Percentiles rank a stretch among this genome's conserved stretches.
phyloP scores from a whole-genome alignment of 495 filamentous ascomycete species.

The Penicillium soppii region DNA sequence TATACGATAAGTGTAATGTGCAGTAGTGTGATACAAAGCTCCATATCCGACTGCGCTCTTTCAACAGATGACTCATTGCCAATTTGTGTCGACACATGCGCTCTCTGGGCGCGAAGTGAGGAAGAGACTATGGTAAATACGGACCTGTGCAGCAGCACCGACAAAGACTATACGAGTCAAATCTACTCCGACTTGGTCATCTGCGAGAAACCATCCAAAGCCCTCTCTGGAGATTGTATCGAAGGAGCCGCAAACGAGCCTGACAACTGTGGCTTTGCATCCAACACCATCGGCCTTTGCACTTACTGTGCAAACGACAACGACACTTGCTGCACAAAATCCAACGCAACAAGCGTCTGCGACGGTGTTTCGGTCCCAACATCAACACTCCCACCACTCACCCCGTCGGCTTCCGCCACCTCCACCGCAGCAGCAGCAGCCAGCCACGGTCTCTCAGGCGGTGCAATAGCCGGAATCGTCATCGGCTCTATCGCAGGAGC shows the following conservation, averaged over 20 bases:
- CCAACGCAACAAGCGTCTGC: slow-evolving; percentile 71
- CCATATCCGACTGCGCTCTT: slow-evolving; percentile 67
- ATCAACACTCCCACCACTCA: slow-evolving; percentile 64
- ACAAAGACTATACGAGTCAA: slow-evolving; percentile 63
- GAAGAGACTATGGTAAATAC: slow-evolving; percentile 75
- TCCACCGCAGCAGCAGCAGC: slow-evolving; percentile 41
- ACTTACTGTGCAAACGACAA: slow-evolving; percentile 87
- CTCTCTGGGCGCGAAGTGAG: slow-evolving; percentile 79
- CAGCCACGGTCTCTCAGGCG: slow-evolving; percentile 65
- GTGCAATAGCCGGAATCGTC: slow-evolving; percentile 86
- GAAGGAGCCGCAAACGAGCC: slow-evolving; percentile 76
- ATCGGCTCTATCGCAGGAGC: slow-evolving; percentile 75
- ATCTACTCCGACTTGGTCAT: slow-evolving; percentile 92
- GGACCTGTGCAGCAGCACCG: slow-evolving; percentile 65
- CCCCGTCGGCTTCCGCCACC: slow-evolving; percentile 39
- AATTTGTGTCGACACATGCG: slow-evolving; percentile 89
- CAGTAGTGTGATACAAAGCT: slow-evolving; percentile 93
- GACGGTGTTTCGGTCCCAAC: slow-evolving; percentile 70
- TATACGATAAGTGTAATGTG: slow-evolving; percentile 92
- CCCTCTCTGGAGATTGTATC: slow-evolving; percentile 74
- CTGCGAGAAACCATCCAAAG: slow-evolving; percentile 77
- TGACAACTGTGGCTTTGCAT: slow-evolving; percentile 80
- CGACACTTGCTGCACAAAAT: slow-evolving; percentile 89
- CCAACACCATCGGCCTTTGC: slow-evolving; percentile 83
- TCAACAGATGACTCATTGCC: slow-evolving; percentile 63